Evolutionary conservation across 768 basidiomycete species (phyloP), one percentile per base, ranked within the genome.

Genomic region (Psilocybe azurescens): DNA sequence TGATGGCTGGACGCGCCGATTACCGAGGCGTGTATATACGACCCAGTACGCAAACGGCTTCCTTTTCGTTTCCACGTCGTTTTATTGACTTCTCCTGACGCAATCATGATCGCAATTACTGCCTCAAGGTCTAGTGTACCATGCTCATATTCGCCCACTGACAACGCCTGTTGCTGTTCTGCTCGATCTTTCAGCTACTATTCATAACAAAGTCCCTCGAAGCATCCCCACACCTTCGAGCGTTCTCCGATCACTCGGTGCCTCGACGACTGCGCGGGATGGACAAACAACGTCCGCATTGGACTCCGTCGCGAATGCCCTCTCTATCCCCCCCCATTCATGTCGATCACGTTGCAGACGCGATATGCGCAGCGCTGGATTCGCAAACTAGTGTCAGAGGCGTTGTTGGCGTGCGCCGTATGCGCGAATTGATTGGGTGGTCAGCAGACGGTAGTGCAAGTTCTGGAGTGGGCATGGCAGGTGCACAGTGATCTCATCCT

Each of bases 341-440:
- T 70, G 95, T 98, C 20, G 97, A 99, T 68, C 94, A 95, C 64
- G 94, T 99, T 49, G 97, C 91, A 2, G 86, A 89, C 67, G 93
- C 95, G 0, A 83, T 94, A 6, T 87, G 90, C 61, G 81, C 88
- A 18, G 83, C 85, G 38, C 78, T 89, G 60, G 83, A 88, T 68
- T 75, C 77, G 39, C 69, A 71, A 52, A 78, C 76, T 33, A 80
- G 81, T 47, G 77, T 94, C 51, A 72, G 70, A 56, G 93, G 92
- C 47, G 85, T 89, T 20, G 78, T 94, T 30, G 89, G 83, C 9
- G 92, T 95, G 59, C 73, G 71, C 60, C 79, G 81, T 66, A 96
- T 97, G 90, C 83, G 90, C 63, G 81, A 87, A 68, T 74, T 95
- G 52, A 83, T 94, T 66, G 91, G 90, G 13, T 91, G 91, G 90